phyloP scores from a whole-genome alignment of 768 basidiomycete genomes.

The Paxillus ammoniavirescens region DNA sequence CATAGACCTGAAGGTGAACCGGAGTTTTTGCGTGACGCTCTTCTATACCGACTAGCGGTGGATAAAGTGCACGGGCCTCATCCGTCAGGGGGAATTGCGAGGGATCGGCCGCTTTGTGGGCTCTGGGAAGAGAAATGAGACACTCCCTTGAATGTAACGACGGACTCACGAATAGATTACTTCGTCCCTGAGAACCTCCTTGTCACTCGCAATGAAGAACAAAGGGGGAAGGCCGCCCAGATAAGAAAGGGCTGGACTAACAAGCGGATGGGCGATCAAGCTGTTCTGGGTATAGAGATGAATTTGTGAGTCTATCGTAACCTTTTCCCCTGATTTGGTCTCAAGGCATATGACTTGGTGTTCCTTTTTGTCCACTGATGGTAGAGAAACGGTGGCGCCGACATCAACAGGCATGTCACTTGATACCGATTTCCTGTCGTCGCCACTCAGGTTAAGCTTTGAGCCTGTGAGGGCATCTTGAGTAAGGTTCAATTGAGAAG shows the following conservation, averaged over 20 bases:
- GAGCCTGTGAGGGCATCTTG: slow-evolving; percentile 6
- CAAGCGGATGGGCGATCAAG: slow-evolving; percentile 72
- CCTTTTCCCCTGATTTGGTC: slow-evolving; percentile 47
- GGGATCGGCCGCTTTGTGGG: slow-evolving; percentile 91
- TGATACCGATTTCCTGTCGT: slow-evolving; percentile 15
- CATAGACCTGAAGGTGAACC: slow-evolving; percentile 92
- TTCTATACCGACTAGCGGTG: slow-evolving; percentile 55
- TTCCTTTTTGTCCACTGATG: slow-evolving; percentile 34
- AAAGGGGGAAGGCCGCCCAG: slow-evolving; percentile 91
- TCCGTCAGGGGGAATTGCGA: slow-evolving; percentile 55
- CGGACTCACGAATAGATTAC: slow-evolving; percentile 74
- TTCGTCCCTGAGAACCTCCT: slow-evolving; percentile 91
- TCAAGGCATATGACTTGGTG: slow-evolving; percentile 46
- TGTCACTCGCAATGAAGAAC: slow-evolving; percentile 80
- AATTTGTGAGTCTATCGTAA: slow-evolving; percentile 65
- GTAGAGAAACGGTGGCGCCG: slow-evolving; percentile 47
- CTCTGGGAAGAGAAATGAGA: slow-evolving; percentile 41
- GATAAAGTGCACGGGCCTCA: slow-evolving; percentile 50
- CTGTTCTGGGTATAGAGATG: slow-evolving; percentile 87
- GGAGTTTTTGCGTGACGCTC: slow-evolving; percentile 57
- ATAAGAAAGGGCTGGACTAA: slow-evolving; percentile 79
- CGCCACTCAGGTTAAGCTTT: slow-evolving; percentile 8
- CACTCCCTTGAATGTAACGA: neutral
- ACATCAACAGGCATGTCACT: slow-evolving; percentile 42
- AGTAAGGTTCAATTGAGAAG: neutral